Evolutionary conservation across 306 rosid genomes (phyloP).

Genomic region (Echinosophora koreensis): DNA sequence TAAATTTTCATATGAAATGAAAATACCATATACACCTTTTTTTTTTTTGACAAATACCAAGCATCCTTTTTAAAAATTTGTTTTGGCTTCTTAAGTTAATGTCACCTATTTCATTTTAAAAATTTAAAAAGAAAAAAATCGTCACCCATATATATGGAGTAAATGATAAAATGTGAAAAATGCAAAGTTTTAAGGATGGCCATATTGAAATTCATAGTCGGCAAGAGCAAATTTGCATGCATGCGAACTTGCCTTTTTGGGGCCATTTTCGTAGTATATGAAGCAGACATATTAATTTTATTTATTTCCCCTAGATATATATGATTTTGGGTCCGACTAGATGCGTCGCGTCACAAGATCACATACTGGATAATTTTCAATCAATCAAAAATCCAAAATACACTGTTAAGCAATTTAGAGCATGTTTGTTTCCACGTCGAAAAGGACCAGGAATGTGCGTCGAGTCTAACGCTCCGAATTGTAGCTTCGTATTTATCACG

Average conservation of each 20-base stretch:
- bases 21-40: too few relatives aligned
- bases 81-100: not conserved
- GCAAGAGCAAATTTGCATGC: not conserved
- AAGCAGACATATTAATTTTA: too few relatives aligned
- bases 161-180: not conserved
- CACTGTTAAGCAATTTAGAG: not conserved
- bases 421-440: too few relatives aligned
- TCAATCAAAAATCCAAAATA: too few relatives aligned
- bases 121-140: too few relatives aligned
- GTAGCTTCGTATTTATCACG: too few relatives aligned
- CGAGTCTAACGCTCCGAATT: too few relatives aligned
- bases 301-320: not conserved
- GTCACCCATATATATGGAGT: not conserved
- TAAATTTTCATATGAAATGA: not conserved
- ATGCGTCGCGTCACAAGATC: not conserved
- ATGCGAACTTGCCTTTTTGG: not conserved
- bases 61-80: not conserved
- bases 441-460: too few relatives aligned
- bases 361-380: not conserved
- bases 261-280: too few relatives aligned
- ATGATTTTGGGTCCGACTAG: not conserved
- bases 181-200: not conserved
- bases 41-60: too few relatives aligned
- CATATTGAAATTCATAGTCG: not conserved
- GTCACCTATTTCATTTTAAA: too few relatives aligned